A percentile compares a stretch with the other conserved stretches of the same genome.
These are phyloP conservation scores for Pleurotus pulmonarius DNA, from an alignment of 768 basidiomycete genomes.

Conservation along the genomic window DNA sequence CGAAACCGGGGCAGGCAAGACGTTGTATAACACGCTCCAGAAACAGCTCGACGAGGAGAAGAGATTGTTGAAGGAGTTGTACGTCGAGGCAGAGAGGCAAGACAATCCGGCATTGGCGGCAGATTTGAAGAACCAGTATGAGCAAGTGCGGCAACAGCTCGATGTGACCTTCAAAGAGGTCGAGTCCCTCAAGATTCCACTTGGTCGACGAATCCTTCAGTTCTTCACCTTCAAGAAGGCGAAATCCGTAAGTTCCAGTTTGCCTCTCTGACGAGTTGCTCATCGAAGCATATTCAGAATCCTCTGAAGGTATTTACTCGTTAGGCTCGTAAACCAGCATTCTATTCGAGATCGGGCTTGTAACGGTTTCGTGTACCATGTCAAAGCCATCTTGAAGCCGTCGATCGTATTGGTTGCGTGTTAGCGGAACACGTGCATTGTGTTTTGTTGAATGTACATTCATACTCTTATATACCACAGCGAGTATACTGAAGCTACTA, in stretches of 20 bases:
- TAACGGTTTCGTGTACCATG: no score
- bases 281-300: no score
- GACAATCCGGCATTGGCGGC: background rate
- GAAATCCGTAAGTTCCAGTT: background rate
- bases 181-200: conserved; percentile 3
- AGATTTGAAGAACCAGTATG: conserved; percentile 4
- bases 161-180: conserved; percentile 9
- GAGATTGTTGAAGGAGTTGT: conserved; percentile 4
- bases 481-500: no score
- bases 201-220: conserved; percentile 2
- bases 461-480: no score
- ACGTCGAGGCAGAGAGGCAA: conserved; percentile 5
- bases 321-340: no score
- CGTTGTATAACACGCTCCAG: conserved; percentile 7
- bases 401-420: no score
- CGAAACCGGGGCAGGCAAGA: conserved; percentile 8
- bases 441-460: no score
- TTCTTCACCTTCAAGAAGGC: conserved; percentile 7
- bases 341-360: no score
- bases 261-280: no score
- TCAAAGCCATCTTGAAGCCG: no score
- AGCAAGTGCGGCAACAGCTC: conserved; percentile 1
- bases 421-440: no score
- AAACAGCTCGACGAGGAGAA: conserved; percentile 10
- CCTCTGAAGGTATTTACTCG: no score